Percentiles rank a stretch among this genome's conserved stretches.
These are phyloP conservation scores for Nakazawaea holstii DNA, from an alignment of 805 yeast genomes.

Conservation along the genomic window DNA sequence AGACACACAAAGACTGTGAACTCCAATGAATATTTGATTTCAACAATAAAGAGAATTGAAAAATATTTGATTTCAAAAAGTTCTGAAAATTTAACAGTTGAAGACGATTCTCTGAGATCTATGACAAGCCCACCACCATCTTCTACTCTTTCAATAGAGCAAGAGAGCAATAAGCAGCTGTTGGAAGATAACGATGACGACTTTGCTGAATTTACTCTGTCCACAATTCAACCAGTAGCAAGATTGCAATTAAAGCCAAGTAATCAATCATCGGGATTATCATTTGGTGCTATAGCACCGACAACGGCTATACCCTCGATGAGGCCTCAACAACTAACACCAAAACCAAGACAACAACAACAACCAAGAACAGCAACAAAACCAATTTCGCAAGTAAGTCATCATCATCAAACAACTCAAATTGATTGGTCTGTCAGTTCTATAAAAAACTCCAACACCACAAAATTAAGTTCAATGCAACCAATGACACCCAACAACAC, in stretches of 20 bases:
- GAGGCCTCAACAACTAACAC: not conserved
- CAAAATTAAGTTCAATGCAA: not conserved
- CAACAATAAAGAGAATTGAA: conserved; percentile 15
- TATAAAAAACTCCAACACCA: not conserved
- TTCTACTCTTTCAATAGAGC: not conserved
- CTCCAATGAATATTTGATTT: conserved; percentile 15
- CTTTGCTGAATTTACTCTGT: conserved; percentile 12
- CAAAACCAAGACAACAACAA: not conserved
- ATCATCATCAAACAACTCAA: not conserved
- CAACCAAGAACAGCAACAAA: not conserved
- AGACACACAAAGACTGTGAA: conserved; percentile 16
- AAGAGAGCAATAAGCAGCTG: not conserved
- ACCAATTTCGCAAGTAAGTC: not conserved
- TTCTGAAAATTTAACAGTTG: conserved; percentile 12
- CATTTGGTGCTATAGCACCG: not conserved
- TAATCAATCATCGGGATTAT: not conserved
- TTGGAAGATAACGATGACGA: conserved; percentile 6
- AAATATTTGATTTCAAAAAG: conserved; percentile 14
- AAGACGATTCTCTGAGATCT: not conserved
- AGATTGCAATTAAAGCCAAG: conserved; percentile 2
- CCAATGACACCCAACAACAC: not conserved
- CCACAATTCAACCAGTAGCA: not conserved
- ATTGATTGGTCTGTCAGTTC: not conserved
- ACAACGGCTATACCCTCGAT: not conserved
- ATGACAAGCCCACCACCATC: not conserved